Evolutionary conservation across 495 filamentous ascomycete genomes (phyloP), one percentile per base, ranked within the genome.

Genomic region (Xylaria longipes): DNA sequence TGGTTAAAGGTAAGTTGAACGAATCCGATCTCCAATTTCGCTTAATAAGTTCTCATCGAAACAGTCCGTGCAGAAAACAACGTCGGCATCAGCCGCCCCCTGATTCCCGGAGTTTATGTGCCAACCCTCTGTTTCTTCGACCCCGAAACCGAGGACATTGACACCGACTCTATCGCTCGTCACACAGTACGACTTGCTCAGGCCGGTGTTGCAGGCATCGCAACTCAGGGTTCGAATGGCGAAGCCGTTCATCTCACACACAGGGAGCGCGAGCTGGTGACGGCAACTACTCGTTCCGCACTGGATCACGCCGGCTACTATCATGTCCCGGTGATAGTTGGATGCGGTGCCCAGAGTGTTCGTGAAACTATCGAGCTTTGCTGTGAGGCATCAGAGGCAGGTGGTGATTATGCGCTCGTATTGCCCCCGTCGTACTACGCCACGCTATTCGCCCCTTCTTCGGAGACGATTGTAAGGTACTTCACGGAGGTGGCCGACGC

Each of bases 341-440:
- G 95, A 39, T 94, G 91, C 76, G 92, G 92, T 48, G 89, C 91
- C 41, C 90, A 94, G 74, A 95, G 93, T 0, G 93, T 92, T n/a
- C 90, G 92, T 65, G 95, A 97, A 80, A 94, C 93, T 27, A 89
- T 97, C 77, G 87, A 91, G 70, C 82, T 94, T 48, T 96, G 93
- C 82, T 87, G 87, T 41, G 93, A 97, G 71, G 91, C 95, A 31
- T 84, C 87, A 43, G 85, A 84, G 8, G 86, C 91, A 17, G 95
- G 95, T 22, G 94, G 92, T 72, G 94, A 95, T 74, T 94, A 95
- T 76, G 93, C 90, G 9, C 87, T 98, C 72, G 84, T 97, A 15
- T 88, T 97, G 4, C 94, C 95, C 22, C 94, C 95, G 22, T 89
- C 89, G 43, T 98, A 97, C 82, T 98, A 97, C 82, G 88, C 89